A percentile compares a stretch with the other conserved stretches of the same genome.
These are phyloP conservation scores for Agaricales sp. DNA, from an alignment of 1,284 basidiomycete genomes.

Conservation along the genomic window DNA sequence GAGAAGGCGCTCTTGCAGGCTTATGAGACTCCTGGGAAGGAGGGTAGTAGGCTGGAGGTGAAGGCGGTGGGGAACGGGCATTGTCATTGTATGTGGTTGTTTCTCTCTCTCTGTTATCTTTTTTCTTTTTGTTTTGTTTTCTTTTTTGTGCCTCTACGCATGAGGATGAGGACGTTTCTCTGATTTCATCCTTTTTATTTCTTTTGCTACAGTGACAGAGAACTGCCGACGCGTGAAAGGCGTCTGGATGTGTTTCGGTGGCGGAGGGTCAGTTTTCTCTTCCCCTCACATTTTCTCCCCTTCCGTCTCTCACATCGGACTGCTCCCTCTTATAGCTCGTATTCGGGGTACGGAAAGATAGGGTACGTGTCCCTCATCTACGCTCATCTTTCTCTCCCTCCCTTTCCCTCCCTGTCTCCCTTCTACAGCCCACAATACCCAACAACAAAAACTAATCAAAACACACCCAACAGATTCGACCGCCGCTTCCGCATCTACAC, in stretches of 20 bases:
- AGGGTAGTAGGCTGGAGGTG: constrained; percentile 46
- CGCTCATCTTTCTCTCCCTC: constrained; percentile 5
- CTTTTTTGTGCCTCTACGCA: too few relatives aligned
- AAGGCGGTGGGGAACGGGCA: constrained; percentile 85
- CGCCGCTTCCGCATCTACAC: constrained; percentile 83
- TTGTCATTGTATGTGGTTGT: constrained; percentile 52
- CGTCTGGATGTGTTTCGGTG: constrained; percentile 93
- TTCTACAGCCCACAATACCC: too few relatives aligned
- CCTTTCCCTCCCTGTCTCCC: not conserved
- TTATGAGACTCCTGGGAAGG: constrained; percentile 47
- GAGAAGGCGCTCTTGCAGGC: constrained; percentile 64
- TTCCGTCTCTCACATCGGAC: constrained; percentile 3
- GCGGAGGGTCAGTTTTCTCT: constrained; percentile 57
- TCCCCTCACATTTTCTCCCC: constrained; percentile 1
- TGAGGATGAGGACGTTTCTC: too few relatives aligned
- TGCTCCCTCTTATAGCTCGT: constrained; percentile 40
- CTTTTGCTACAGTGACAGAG: constrained; percentile 53
- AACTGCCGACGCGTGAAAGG: constrained; percentile 79
- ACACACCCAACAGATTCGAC: constrained; percentile 72
- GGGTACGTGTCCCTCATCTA: constrained; percentile 32
- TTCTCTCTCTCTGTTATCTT: too few relatives aligned
- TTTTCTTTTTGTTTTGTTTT: too few relatives aligned
- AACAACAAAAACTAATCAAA: too few relatives aligned
- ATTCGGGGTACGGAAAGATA: constrained; percentile 74
- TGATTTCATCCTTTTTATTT: constrained; percentile 11